Evolutionary conservation across 1,139 yeast genomes (phyloP), one percentile per base, ranked within the genome.

Genomic region (Pichia sp.): DNA sequence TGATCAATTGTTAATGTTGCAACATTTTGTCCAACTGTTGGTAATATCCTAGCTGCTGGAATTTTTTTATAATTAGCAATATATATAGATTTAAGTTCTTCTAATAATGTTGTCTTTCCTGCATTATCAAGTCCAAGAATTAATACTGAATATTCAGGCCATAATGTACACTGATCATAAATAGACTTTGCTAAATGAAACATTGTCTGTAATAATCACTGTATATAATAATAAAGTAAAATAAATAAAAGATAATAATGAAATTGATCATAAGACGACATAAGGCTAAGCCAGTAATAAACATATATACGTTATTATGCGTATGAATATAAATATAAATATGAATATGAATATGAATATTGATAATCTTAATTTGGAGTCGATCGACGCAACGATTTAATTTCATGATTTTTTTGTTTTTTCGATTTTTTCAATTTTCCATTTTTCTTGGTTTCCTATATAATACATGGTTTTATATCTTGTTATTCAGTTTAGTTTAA

Each of bases 111-210:
- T 20, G 97, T 90, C 62, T 92, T 92, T 3, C 98, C 98, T 0
- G 97, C 96, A 68, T 90, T 89, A 64, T 92, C 97, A 39, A 92
- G 74, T 20, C 98, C 98, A 29, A 92, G 69, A 35, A 92, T 85
- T 36, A 92, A 71, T 4, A 92, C 77, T 1, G 87, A 77, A 58
- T 82, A 82, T 61, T 81, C 87, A 55, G 80, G 85, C 54, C 71
- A 72, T 46, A 73, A 69, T 41, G 79, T 80, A 66, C 74, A 70
- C 43, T 71, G 70, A 39, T 74, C 69, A 54, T 80, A 81, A 3
- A 82, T 57, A 4, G 86, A 79, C 55, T 73, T 75, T 3, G 72
- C 80, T 37, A 82, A 65, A 59, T 82, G 90, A 61, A 80, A 82
- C 89, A 82, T 82, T 22, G 35, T 23, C 7, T n/a, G 22, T 25